These are phyloP conservation scores for Colletotrichum lini DNA, from an alignment of 2,329 filamentous ascomycete species.

Conservation along the genomic window DNA sequence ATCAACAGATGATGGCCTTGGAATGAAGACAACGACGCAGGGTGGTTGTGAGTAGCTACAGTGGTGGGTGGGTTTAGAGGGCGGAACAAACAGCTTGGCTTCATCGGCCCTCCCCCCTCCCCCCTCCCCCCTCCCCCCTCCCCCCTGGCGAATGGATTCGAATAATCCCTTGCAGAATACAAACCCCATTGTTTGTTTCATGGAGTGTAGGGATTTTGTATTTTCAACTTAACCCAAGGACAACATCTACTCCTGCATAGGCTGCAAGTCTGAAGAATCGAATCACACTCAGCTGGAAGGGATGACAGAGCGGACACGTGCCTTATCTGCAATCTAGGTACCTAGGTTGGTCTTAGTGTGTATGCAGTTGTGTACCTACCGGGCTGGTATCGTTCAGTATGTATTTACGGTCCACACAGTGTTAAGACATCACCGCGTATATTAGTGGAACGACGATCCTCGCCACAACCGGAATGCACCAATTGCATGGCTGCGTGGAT, in stretches of 20 bases:
- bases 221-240: too few species aligned
- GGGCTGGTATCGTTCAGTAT: not conserved
- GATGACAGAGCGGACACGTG: not conserved
- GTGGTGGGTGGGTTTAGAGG: not conserved
- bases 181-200: not conserved
- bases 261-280: not conserved
- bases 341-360: too few species aligned
- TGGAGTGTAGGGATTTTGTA: too few species aligned
- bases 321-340: not conserved
- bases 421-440: not conserved
- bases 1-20: not conserved
- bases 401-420: not conserved
- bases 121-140: not conserved
- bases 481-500: not conserved
- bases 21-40: not conserved
- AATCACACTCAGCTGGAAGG: not conserved
- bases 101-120: not conserved
- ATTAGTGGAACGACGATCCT: slow-evolving; percentile 1
- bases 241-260: not conserved
- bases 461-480: not conserved
- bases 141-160: not conserved
- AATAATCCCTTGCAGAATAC: not conserved
- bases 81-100: not conserved
- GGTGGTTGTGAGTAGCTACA: not conserved
- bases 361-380: too few species aligned